phyloP scores from a whole-genome alignment of 805 yeast species.

The Cyberlindnera americana region DNA sequence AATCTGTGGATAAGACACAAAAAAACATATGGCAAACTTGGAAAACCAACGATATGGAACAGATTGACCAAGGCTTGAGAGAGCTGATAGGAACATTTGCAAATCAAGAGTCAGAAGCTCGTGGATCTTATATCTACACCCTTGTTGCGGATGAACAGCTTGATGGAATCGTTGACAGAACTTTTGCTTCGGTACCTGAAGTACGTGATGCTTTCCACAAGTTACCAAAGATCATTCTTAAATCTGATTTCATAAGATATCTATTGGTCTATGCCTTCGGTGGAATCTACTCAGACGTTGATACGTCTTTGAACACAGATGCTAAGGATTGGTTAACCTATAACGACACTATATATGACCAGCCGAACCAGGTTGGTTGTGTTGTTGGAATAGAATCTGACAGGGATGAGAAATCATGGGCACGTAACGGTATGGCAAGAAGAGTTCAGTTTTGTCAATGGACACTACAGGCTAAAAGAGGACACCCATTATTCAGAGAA shows the following conservation, averaged over 20 bases:
- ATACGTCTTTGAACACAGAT: slow-evolving; percentile 52
- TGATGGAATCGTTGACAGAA: slow-evolving; percentile 24
- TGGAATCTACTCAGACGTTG: slow-evolving; percentile 60
- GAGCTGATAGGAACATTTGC: slow-evolving; percentile 10
- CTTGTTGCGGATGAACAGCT: slow-evolving; percentile 35
- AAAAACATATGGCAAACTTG: slow-evolving; percentile 48
- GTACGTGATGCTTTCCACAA: slow-evolving; percentile 68
- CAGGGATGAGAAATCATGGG: slow-evolving; percentile 49
- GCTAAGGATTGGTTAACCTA: slow-evolving; percentile 55
- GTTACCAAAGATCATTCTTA: slow-evolving; percentile 76
- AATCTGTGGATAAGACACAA: slow-evolving; percentile 26
- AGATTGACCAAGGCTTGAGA: slow-evolving; percentile 11
- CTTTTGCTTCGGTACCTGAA: slow-evolving; percentile 55
- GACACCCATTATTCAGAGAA: slow-evolving; percentile 56
- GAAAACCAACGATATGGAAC: slow-evolving; percentile 29
- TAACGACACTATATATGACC: slow-evolving; percentile 11
- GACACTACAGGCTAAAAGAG: slow-evolving; percentile 55
- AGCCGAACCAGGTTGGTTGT: slow-evolving; percentile 42
- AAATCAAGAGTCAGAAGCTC: slow-evolving; percentile 3
- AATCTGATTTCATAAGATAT: slow-evolving; percentile 92
- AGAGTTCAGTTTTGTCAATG: slow-evolving; percentile 61
- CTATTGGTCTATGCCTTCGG: slow-evolving; percentile 76
- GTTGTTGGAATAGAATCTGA: slow-evolving; percentile 54
- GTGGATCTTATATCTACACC: slow-evolving; percentile 9
- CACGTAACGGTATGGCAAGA: slow-evolving; percentile 41